Evolutionary conservation across 257 asterid species (phyloP), one percentile per base, ranked within the genome.

Genomic region (Solanum clarkiae): DNA sequence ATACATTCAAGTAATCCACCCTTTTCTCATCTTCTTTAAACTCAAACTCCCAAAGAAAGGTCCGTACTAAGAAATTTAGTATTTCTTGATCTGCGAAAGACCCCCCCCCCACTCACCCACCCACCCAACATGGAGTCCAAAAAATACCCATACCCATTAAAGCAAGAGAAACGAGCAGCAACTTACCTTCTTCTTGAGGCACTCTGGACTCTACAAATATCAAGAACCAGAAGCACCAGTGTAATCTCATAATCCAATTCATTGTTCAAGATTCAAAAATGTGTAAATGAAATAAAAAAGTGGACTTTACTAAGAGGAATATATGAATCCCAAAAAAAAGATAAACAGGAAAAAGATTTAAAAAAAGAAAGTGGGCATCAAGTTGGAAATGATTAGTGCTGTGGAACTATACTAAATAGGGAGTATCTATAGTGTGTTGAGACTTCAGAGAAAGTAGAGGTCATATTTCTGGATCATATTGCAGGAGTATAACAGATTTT

Each of bases 171-270:
- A 47, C 51, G 72, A 65, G 29, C 40, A 2, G 40, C 22, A 66
- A 5, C 26, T 6, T 83, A 89, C 91, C 91, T 86, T 89, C 89
- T 69, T 85, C 85, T 80, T 80, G 89, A 17, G 91, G 87, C 24
- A 89, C 89, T 81, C 51, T 60, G 20, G 87, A 82, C 36, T 66
- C 87, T 13, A 87, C 60, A 65, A 53, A 65, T 24, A 84, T 57
- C 85, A 75, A 82, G 82, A 77, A 51, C 81, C 83, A 72, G 24
- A 84, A 44, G 79, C 81, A 87, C 68, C 68, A n/a, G 49, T 77
- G 42, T n/a, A 87, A 44, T 42, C 80, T 71, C 72, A 89, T 45
- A 59, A 85, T 60, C 87, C 79, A 75, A 89, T 40, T 44, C 85
- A 88, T 86, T 83, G 81, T 42, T 71, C 81, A 80, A 72, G 70